Percentiles rank a stretch among this genome's conserved stretches.
Conservation (phyloP, 2,329 filamentous ascomycete species). For the Cryphonectria japonica region DNA sequence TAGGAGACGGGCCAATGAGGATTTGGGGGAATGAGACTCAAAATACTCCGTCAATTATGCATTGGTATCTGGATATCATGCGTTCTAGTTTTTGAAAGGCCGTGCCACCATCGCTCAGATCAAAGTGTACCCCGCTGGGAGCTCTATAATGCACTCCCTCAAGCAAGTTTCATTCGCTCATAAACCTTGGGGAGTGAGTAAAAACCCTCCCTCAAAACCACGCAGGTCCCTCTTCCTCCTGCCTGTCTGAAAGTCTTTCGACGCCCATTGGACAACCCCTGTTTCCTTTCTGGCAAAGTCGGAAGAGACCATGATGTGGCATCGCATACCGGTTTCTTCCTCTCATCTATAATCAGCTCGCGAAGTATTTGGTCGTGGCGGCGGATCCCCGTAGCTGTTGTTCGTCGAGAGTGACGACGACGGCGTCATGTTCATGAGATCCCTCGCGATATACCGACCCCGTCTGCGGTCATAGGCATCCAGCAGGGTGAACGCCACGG, state of each 20-base stretch:
- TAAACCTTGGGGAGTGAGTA: background rate
- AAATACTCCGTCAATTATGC: background rate
- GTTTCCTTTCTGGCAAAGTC: background rate
- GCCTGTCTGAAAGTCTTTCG: background rate
- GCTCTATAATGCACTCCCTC: background rate
- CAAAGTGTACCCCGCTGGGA: background rate
- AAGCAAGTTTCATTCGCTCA: background rate
- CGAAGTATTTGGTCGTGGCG: conserved; percentile 1
- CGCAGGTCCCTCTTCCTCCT: background rate
- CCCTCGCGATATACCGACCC: background rate
- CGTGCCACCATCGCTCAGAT: background rate
- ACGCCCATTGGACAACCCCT: background rate
- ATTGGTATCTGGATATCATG: conserved; percentile 5
- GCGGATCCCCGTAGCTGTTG: background rate
- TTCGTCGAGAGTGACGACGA: background rate
- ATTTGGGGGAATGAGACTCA: background rate
- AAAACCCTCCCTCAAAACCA: background rate
- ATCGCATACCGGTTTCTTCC: background rate
- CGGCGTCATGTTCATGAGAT: background rate
- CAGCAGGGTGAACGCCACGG: conserved; percentile 7
- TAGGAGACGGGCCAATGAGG: too few species aligned
- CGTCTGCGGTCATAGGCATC: conserved; percentile 6
- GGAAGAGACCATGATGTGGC: background rate
- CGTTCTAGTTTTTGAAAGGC: background rate
- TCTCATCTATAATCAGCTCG: background rate